Conservation (phyloP, 495 filamentous ascomycete genomes). For the Bacidia gigantensis region DNA sequence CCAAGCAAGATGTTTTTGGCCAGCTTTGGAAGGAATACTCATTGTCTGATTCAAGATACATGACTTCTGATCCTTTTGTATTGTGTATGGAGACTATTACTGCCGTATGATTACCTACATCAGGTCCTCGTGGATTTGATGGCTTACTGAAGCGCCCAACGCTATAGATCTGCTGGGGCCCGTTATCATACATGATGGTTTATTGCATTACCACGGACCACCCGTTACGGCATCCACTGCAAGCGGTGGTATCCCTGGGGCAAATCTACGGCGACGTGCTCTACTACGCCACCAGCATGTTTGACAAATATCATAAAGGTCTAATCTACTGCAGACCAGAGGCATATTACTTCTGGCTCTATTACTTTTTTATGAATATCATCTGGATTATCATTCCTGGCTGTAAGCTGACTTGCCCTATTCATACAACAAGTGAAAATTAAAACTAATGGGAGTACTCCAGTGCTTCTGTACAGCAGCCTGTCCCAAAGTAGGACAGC, state of each 20-base stretch:
- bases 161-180: constrained; percentile 56
- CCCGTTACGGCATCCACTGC: constrained; percentile 54
- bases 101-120: constrained; percentile 37
- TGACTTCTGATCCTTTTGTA: constrained; percentile 67
- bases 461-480: constrained; percentile 42
- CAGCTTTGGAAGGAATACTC: constrained; percentile 88
- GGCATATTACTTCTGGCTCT: constrained; percentile 71
- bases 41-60: constrained; percentile 68
- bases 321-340: constrained; percentile 61
- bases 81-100: constrained; percentile 77
- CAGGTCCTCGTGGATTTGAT: too few species aligned
- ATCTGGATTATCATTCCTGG: constrained; percentile 73
- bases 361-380: constrained; percentile 74
- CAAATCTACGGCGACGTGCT: constrained; percentile 79
- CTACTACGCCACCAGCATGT: constrained; percentile 72
- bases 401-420: constrained; percentile 31
- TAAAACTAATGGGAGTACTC: not conserved
- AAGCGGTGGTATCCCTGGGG: constrained; percentile 57
- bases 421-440: too few species aligned
- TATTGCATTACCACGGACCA: constrained; percentile 43
- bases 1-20: constrained; percentile 49
- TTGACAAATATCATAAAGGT: constrained; percentile 45
- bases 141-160: not conserved
- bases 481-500: constrained; percentile 33
- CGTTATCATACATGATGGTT: constrained; percentile 58